Evolutionary conservation across 495 filamentous ascomycete species (phyloP), one percentile per base, ranked within the genome.

Genomic region (Aspergillus homomorphus): DNA sequence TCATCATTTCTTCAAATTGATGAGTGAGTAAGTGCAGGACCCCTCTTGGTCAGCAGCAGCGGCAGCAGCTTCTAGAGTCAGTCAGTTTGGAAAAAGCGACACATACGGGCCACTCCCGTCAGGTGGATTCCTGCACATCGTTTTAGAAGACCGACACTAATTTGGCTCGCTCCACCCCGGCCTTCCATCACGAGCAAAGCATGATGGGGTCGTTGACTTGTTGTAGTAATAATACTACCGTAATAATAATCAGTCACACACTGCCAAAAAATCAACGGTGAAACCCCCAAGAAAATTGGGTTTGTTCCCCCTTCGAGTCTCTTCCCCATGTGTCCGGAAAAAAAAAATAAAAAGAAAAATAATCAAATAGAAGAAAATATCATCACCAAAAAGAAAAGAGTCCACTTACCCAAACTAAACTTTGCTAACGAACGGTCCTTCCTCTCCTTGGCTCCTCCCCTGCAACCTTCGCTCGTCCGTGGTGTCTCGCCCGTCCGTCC

Each of bases 391-490:
- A 52, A 51, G 33, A 12, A 38, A 38, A 38, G 33, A 38, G 33
- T 38, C 33, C 33, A 38, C 33, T 38, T 38, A 38, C 23, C 51
- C 18, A 21, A 18, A 15, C 59, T 57, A 61, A 62, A 57, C 54
- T 58, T 38, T 38, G 33, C 33, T 59, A 56, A 63, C 61, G 61
- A 63, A 63, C 64, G 59, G 64, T 53, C 58, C 50, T 62, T 55
- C 54, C 61, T 62, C 59, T 61, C 64, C 51, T 63, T 63, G 61
- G 58, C 63, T 30, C 33, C 51, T 56, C 54, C 58, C 57, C 61
- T 59, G 61, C 52, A 63, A 57, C 56, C 42, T 62, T 56, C 56
- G 45, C 53, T 55, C 56, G 56, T 52, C 54, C 53, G 43, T 50
- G n/a, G 53, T 61, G 62, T 64, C 62, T 59, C 57, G 50, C 56